Base-by-base conservation (phyloP, 352 stramenopile genomes). In the Globisporangium rhizosaccharum region DNA sequence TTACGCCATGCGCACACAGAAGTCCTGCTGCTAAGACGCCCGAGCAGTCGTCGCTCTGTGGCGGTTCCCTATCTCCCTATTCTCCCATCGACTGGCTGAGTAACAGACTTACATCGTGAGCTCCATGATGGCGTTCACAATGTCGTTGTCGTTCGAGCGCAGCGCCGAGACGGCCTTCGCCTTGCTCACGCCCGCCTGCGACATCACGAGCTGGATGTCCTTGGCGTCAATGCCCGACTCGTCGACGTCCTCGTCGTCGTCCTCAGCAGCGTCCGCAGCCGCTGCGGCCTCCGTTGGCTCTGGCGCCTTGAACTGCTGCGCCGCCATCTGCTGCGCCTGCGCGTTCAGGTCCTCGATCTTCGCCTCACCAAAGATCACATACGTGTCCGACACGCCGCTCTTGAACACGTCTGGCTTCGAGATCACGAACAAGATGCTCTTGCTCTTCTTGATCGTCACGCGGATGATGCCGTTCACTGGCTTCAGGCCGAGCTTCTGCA, bases 111-210 rank as follows among this genome's bases (percentile, higher is more conserved):
- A 99, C 75, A 98, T 99, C 63, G 96, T 99, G 66, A 99, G 86
- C 75, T 98, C 96, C 97, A 99, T 99, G 75, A 99, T 99, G 59
- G 96, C 89, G 82, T 99, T 99, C 45, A 99, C 97, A 68, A 99
- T 96, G 88, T 99, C 97, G 67, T 95, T 96, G 77, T 99, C 92
- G 78, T 99, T 99, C 53, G 96, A 95, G 84, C 97, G 98, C 30
- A 99, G 84, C 18, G 96, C 97, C 50, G 94, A 86, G 42, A 99
- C 94, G 65, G 97, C 97, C 82, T 97, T 98, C 59, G 86, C 75
- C 70, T 97, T 85, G 71, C 88, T 94, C 62, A 97, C 97, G 64
- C 87, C 80, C 50, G 94, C 83, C 72, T 95, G 85, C 56, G 76
- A 90, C 92, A 99, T 99, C 63, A 99, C 96, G 47, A 99, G 82